Conservation (phyloP, 108 stramenopile genomes). For the Skeletonema tropicum region DNA sequence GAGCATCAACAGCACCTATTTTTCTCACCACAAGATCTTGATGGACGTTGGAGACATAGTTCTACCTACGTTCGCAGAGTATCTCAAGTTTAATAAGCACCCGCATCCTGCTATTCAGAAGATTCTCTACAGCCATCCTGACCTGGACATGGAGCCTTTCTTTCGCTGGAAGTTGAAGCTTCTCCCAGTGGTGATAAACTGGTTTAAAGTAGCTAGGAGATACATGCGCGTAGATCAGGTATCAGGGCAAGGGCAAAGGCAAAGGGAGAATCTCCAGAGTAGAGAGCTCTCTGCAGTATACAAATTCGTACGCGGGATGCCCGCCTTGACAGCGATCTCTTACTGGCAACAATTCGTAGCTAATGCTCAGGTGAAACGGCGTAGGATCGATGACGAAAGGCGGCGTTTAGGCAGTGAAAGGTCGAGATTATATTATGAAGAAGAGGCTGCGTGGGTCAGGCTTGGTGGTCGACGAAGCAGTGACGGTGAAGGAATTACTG, state of each 20-base stretch:
- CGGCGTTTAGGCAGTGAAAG: not conserved
- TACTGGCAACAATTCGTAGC: not conserved
- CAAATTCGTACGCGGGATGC: slow-evolving; percentile 3
- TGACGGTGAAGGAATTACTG: not conserved
- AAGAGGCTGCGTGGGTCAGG: not conserved
- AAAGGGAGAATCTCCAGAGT: not conserved
- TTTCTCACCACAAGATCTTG: not conserved
- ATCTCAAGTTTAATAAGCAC: not conserved
- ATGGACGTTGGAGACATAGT: no score
- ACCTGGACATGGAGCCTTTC: slow-evolving; percentile 3
- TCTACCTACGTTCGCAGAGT: not conserved
- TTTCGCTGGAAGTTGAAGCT: slow-evolving; percentile 9
- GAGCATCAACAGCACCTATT: slow-evolving; percentile 5
- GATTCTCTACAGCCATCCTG: slow-evolving; percentile 3
- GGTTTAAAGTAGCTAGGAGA: not conserved
- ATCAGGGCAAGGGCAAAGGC: not conserved
- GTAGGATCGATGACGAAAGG: not conserved
- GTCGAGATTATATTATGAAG: not conserved
- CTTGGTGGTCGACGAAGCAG: not conserved
- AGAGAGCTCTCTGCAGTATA: not conserved
- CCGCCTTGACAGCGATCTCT: not conserved
- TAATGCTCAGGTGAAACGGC: not conserved
- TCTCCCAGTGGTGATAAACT: not conserved
- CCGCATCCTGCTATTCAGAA: not conserved
- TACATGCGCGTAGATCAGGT: not conserved